These are phyloP conservation scores for Rhodotorula glutinis DNA, from an alignment of 1,284 basidiomycete genomes.

Conservation along the genomic window DNA sequence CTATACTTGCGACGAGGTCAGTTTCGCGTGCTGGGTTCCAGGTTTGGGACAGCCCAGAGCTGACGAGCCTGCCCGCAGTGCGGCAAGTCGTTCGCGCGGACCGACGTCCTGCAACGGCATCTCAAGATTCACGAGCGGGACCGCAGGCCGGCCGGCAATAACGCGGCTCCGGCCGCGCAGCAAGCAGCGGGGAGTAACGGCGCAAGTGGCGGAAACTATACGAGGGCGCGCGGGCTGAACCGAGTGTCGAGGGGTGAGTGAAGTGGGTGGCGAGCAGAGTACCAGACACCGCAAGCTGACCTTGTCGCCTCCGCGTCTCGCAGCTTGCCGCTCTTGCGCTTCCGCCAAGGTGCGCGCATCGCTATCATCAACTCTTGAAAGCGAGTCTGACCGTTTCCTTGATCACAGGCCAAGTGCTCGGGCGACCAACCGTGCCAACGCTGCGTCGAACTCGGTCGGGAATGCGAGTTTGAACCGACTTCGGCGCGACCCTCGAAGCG, in stretches of 20 bases:
- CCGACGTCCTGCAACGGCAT: constrained; percentile 5
- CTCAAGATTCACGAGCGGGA: constrained; percentile 7
- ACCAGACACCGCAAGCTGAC: not conserved
- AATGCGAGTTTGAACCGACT: not conserved
- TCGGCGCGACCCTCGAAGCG: not conserved
- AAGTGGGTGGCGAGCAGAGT: too few relatives aligned
- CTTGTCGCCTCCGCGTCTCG: too few relatives aligned
- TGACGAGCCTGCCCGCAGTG: not conserved
- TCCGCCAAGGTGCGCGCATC: constrained; percentile 1
- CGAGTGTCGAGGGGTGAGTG: not conserved
- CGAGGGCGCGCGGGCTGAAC: not conserved
- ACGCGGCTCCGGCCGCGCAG: not conserved
- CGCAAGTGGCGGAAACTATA: not conserved
- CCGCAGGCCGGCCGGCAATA: not conserved
- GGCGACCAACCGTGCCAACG: constrained; percentile 1
- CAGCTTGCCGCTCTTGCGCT: constrained; percentile 3
- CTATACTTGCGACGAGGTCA: constrained; percentile 1
- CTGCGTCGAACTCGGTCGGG: not conserved
- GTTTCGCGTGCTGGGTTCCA: not conserved
- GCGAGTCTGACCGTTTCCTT: not conserved
- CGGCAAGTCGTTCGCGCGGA: constrained; percentile 7
- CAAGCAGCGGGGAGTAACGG: not conserved
- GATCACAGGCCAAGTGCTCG: not conserved
- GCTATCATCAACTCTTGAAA: too few relatives aligned
- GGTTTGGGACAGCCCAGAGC: not conserved